phyloP scores from a whole-genome alignment of 305 asterid species.

The Caryopteris hybrid region DNA sequence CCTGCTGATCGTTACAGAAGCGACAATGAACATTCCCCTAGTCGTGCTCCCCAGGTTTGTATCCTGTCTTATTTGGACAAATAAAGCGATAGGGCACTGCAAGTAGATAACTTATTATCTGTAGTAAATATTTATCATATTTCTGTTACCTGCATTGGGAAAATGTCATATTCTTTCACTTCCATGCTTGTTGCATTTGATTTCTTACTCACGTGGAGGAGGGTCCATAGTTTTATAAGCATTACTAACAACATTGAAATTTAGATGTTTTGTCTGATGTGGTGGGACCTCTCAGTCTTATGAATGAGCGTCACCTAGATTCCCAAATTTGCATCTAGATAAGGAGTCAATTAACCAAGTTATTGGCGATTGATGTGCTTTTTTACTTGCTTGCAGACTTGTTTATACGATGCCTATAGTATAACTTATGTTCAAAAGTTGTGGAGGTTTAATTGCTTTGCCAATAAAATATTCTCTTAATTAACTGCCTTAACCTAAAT shows the following conservation, averaged over 20 bases:
- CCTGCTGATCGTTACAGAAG: slow-evolving; percentile 71
- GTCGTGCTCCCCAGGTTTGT: slow-evolving; percentile 70
- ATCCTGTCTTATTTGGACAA: slow-evolving; percentile 19
- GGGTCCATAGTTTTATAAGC: not conserved
- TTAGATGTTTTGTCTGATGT: not conserved
- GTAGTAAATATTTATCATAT: not conserved
- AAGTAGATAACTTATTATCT: not conserved
- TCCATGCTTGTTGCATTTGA: not conserved
- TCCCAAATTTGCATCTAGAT: not conserved
- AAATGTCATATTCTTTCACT: not conserved
- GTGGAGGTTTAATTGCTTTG: not conserved
- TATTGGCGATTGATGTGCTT: not conserved
- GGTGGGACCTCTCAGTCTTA: not conserved
- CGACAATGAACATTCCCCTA: slow-evolving; percentile 67
- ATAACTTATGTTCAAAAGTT: not conserved
- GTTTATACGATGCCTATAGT: not conserved
- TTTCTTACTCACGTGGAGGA: not conserved
- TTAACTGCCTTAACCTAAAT: not conserved
- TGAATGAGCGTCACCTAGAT: not conserved
- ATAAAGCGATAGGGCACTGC: not conserved
- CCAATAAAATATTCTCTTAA: not conserved
- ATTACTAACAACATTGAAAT: not conserved
- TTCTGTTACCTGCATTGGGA: not conserved
- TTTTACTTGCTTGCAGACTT: not conserved
- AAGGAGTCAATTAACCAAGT: not conserved